phyloP scores from a whole-genome alignment of 148 eudicot species.

The Silene conica region DNA sequence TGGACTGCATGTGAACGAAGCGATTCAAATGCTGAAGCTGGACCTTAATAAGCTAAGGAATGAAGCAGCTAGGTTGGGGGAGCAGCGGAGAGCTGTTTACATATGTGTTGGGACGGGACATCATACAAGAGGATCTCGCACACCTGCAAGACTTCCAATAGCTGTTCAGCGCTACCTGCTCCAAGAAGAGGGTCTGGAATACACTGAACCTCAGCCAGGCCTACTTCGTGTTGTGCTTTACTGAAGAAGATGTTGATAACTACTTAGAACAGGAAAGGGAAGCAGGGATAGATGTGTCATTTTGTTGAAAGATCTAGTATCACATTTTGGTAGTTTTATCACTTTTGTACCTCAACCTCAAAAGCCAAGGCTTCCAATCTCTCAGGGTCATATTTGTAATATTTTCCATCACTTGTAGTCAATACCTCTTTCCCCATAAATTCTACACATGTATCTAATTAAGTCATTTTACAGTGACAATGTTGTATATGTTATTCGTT shows the following conservation, averaged over 20 bases:
- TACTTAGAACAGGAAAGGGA: constrained; percentile 23
- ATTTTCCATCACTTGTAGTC: constrained; percentile 14
- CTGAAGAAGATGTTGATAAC: constrained; percentile 40
- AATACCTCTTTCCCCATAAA: constrained; percentile 14
- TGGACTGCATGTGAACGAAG: constrained; percentile 86
- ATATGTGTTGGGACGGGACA: constrained; percentile 94
- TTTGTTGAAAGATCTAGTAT: constrained; percentile 20
- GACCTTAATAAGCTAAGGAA: constrained; percentile 59
- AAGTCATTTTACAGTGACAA: constrained; percentile 16
- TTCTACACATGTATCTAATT: constrained; percentile 22
- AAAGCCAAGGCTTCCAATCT: neutral
- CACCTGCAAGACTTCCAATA: constrained; percentile 83
- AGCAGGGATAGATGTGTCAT: constrained; percentile 20
- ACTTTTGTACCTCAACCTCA: neutral
- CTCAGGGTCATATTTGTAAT: constrained; percentile 16
- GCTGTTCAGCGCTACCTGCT: constrained; percentile 88
- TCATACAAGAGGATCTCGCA: constrained; percentile 83
- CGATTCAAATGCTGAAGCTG: constrained; percentile 68
- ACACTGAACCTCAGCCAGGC: constrained; percentile 88
- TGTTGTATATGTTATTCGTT: neutral
- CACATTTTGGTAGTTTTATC: constrained; percentile 37
- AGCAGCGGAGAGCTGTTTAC: constrained; percentile 57
- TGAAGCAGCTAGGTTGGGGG: constrained; percentile 68
- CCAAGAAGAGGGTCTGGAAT: constrained; percentile 89
- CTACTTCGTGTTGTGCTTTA: constrained; percentile 74